Conservation (phyloP, 75 land plant genomes). For the Chamaecyparis obtusa region DNA sequence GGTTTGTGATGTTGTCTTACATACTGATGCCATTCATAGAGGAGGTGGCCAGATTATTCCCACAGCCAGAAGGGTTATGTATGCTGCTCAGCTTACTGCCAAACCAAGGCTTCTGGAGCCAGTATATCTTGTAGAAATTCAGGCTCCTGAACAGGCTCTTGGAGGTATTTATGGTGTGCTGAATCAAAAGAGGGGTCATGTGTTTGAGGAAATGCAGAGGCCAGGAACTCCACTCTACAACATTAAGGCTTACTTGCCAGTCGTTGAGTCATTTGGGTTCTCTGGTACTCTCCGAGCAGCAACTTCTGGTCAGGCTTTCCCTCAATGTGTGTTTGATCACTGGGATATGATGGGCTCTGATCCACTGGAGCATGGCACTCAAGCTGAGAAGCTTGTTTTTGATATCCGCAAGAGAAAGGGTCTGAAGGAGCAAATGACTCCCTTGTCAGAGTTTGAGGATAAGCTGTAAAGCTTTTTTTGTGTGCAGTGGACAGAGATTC, state of each 20-base stretch:
- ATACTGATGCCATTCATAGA: constrained; percentile 65
- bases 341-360: constrained; percentile 61
- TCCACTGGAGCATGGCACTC: constrained; percentile 43
- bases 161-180: constrained; percentile 59
- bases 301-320: constrained; percentile 47
- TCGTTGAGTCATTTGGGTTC: constrained; percentile 45
- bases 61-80: constrained; percentile 54
- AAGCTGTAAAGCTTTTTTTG: constrained; percentile 27
- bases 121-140: constrained; percentile 60
- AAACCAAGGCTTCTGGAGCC: constrained; percentile 63
- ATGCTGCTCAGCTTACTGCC: constrained; percentile 56
- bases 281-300: constrained; percentile 34
- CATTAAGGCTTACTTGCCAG: constrained; percentile 44
- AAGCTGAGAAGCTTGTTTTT: constrained; percentile 37
- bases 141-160: constrained; percentile 60
- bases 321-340: constrained; percentile 43
- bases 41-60: constrained; percentile 67
- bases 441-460: constrained; percentile 62
- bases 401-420: constrained; percentile 71
- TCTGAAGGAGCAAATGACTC: constrained; percentile 64
- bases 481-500: not conserved
- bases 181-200: constrained; percentile 58
- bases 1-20: constrained; percentile 66
- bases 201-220: constrained; percentile 60
- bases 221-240: constrained; percentile 51